phyloP scores from a whole-genome alignment of 202 grass and related monocot genomes.

The Saccharum hybrid region DNA sequence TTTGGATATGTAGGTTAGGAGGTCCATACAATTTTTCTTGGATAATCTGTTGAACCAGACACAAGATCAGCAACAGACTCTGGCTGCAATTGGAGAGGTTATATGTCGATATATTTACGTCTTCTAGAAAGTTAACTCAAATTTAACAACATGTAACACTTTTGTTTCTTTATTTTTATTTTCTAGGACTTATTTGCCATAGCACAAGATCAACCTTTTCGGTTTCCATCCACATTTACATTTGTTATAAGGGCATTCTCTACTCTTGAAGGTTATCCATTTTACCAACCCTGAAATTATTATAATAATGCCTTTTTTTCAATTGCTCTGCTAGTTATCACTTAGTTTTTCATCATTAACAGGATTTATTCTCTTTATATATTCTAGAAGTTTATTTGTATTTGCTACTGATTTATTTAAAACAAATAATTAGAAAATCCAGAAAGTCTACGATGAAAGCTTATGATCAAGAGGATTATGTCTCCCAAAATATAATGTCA shows the following conservation, averaged over 20 bases:
- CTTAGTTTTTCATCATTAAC: slow-evolving; percentile 9
- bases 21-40: slow-evolving; percentile 92
- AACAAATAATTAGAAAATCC: not conserved
- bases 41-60: slow-evolving; percentile 78
- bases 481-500: slow-evolving; percentile 1
- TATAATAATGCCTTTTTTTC: slow-evolving; percentile 23
- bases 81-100: slow-evolving; percentile 94
- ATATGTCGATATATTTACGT: slow-evolving; percentile 24
- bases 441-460: slow-evolving; percentile 17
- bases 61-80: slow-evolving; percentile 83
- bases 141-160: slow-evolving; percentile 16
- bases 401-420: slow-evolving; percentile 23
- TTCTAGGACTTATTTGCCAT: slow-evolving; percentile 97
- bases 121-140: slow-evolving; percentile 28
- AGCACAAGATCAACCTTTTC: slow-evolving; percentile 89
- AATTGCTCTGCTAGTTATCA: slow-evolving; percentile 27
- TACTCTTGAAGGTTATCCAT: slow-evolving; percentile 86
- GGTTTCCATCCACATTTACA: slow-evolving; percentile 93
- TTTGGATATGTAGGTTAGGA: slow-evolving; percentile 72
- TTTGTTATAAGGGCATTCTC: slow-evolving; percentile 93
- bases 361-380: slow-evolving; percentile 9
- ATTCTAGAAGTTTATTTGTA: not conserved
- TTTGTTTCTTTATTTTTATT: slow-evolving; percentile 41
- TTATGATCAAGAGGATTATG: slow-evolving; percentile 32
- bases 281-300: slow-evolving; percentile 13